These are phyloP conservation scores for Syzygium oleosum DNA, from an alignment of 345 rosid genomes.

Conservation along the genomic window DNA sequence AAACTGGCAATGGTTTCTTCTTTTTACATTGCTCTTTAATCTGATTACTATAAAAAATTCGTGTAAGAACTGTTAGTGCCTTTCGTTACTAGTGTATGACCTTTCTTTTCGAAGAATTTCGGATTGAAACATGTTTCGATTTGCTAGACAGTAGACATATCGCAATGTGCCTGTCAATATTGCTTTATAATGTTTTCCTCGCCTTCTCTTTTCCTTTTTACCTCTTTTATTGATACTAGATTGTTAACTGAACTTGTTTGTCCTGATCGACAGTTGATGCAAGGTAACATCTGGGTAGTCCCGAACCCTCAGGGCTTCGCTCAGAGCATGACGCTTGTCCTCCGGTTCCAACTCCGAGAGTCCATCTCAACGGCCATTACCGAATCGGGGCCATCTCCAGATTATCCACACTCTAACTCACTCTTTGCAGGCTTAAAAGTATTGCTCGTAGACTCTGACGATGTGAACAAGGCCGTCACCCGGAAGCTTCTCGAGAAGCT, in stretches of 20 bases:
- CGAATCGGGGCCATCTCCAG: slow-evolving; percentile 40
- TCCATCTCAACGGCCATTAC: slow-evolving; percentile 33
- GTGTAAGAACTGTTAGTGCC: background rate
- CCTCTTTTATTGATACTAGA: background rate
- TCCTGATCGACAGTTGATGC: slow-evolving; percentile 56
- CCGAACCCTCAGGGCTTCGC: slow-evolving; percentile 48
- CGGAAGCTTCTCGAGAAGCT: slow-evolving; percentile 74
- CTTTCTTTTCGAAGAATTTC: background rate
- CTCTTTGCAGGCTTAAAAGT: slow-evolving; percentile 64
- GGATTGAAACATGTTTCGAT: background rate
- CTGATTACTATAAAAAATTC: background rate
- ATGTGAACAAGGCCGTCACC: slow-evolving; percentile 66
- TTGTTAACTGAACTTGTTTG: background rate
- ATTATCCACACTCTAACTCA: slow-evolving; percentile 49
- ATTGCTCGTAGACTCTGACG: slow-evolving; percentile 63
- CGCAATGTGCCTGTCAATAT: background rate
- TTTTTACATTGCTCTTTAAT: background rate
- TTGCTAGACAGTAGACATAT: background rate
- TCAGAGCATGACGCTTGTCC: slow-evolving; percentile 67
- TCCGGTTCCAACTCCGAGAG: slow-evolving; percentile 47
- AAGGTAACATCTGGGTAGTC: slow-evolving; percentile 69
- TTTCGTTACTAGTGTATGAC: background rate
- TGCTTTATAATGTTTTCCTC: background rate
- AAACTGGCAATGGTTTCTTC: background rate
- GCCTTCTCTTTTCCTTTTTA: background rate